Conservation (phyloP, 139 green algal species). For the Zygnema cylindricum region DNA sequence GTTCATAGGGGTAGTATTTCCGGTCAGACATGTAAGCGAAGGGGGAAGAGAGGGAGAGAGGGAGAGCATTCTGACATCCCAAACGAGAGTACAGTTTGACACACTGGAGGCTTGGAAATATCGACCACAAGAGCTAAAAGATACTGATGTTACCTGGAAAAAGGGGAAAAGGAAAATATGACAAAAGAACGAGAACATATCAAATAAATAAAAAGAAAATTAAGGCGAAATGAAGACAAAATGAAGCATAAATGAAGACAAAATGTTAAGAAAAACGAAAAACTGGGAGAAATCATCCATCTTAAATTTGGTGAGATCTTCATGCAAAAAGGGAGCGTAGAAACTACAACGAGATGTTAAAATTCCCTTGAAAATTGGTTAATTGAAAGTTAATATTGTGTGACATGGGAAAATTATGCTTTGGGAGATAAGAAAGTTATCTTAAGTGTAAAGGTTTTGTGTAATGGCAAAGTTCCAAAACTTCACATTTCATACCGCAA, state of each 20-base stretch:
- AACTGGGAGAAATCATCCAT: too few species aligned
- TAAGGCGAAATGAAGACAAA: not conserved
- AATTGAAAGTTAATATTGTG: too few species aligned
- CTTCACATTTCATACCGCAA: too few species aligned
- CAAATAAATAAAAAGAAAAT: not conserved
- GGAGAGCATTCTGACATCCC: slow-evolving; percentile 22
- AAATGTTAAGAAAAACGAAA: not conserved
- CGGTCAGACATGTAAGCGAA: too few species aligned
- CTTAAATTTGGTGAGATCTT: too few species aligned
- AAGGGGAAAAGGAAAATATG: not conserved
- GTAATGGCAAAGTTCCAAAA: too few species aligned
- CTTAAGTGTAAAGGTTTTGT: too few species aligned
- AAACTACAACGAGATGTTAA: too few species aligned
- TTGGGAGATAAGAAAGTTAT: too few species aligned
- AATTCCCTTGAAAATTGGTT: too few species aligned
- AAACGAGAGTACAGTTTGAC: slow-evolving; percentile 20
- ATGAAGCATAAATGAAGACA: not conserved
- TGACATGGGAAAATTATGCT: too few species aligned
- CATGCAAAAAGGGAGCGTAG: too few species aligned
- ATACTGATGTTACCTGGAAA: slow-evolving; percentile 25
- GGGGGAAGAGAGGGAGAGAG: not conserved
- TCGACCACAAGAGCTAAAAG: slow-evolving; percentile 22
- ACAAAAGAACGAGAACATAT: not conserved
- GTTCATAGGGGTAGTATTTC: not conserved
- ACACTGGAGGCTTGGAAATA: slow-evolving; percentile 29